phyloP scores from a whole-genome alignment of 331 rosid species.

The Arachis monticola region DNA sequence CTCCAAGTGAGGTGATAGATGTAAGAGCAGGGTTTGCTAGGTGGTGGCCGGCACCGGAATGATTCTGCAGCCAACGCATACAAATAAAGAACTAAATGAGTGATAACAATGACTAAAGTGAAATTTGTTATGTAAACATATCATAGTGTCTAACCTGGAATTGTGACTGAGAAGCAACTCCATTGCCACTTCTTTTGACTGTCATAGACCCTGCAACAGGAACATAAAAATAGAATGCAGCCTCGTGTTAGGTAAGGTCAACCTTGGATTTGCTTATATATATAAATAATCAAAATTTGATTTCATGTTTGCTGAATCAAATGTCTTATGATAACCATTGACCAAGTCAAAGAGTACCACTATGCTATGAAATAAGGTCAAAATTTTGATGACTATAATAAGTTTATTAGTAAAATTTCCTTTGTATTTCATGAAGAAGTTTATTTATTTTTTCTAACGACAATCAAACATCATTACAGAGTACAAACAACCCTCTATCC shows the following conservation, averaged over 20 bases:
- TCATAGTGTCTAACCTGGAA: constrained; percentile 46
- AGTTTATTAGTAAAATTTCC: no score
- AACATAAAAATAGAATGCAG: constrained; percentile 13
- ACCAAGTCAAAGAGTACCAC: not conserved
- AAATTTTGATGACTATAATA: no score
- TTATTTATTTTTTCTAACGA: not conserved
- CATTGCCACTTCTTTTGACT: constrained; percentile 32
- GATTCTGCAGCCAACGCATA: constrained; percentile 43
- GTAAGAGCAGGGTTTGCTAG: constrained; percentile 34
- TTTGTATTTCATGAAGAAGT: no score
- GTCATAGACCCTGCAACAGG: constrained; percentile 36
- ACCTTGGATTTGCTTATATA: not conserved
- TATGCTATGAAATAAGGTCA: not conserved
- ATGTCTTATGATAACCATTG: not conserved
- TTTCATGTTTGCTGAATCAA: not conserved
- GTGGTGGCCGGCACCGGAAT: constrained; percentile 39
- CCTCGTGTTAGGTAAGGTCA: constrained; percentile 11
- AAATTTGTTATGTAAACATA: not conserved
- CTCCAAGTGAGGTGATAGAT: constrained; percentile 59
- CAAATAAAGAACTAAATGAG: constrained; percentile 24
- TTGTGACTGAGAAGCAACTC: constrained; percentile 40
- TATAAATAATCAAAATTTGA: constrained; percentile 3
- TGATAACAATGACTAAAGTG: not conserved
- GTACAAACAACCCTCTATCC: not conserved
- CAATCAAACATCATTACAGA: not conserved